Evolutionary conservation across 2,329 filamentous ascomycete species (phyloP).

Genomic region (Sporothrix brunneoviolacea): DNA sequence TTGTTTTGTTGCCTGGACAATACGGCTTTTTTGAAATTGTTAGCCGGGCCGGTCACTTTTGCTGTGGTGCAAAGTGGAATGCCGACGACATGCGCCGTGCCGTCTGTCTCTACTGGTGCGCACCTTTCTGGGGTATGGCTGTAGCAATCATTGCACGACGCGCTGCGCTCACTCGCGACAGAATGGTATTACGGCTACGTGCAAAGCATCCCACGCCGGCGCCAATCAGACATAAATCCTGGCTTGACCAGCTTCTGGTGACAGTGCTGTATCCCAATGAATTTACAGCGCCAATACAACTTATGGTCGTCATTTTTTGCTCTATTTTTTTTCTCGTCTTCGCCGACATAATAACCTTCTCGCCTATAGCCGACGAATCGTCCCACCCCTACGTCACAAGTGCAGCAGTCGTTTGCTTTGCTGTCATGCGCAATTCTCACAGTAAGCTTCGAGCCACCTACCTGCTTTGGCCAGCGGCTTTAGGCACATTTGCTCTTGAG

Average conservation of each 20-base stretch:
- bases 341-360: slow-evolving; percentile 21
- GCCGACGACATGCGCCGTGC: slow-evolving; percentile 3
- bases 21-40: slow-evolving; percentile 10
- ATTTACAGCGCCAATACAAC: slow-evolving; percentile 37
- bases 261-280: slow-evolving; percentile 12
- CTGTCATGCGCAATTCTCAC: slow-evolving; percentile 45
- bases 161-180: neutral
- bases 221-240: neutral
- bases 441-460: slow-evolving; percentile 34
- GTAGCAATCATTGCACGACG: slow-evolving; percentile 12
- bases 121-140: slow-evolving; percentile 14
- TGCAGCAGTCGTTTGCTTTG: slow-evolving; percentile 46
- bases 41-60: neutral
- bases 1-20: neutral
- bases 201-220: neutral
- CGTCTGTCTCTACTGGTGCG: slow-evolving; percentile 9
- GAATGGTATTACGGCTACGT: neutral
- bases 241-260: slow-evolving; percentile 11
- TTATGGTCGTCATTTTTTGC: slow-evolving; percentile 24
- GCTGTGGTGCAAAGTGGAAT: slow-evolving; percentile 1
- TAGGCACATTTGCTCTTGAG: slow-evolving; percentile 53
- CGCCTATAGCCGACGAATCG: neutral
- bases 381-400: slow-evolving; percentile 38
- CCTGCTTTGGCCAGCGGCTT: slow-evolving; percentile 42
- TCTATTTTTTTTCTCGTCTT: slow-evolving; percentile 28